phyloP scores from a whole-genome alignment of 805 yeast species.

The Sugiyamaella mastotermitis region DNA sequence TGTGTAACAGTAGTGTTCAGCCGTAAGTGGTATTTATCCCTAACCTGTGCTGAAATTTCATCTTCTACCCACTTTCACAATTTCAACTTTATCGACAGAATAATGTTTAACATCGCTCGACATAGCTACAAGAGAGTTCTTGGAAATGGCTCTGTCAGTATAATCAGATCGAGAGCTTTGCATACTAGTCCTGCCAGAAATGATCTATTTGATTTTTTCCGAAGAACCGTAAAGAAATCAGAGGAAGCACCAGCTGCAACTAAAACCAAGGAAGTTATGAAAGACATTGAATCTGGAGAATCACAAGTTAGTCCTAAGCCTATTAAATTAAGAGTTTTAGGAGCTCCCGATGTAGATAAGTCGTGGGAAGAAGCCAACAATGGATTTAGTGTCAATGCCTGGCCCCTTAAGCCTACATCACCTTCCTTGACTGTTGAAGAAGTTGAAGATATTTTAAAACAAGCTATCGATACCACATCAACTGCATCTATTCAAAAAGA shows the following conservation, averaged over 20 bases:
- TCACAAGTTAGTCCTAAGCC: constrained; percentile 6
- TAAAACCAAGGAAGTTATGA: constrained; percentile 20
- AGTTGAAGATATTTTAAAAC: constrained; percentile 9
- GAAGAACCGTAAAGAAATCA: constrained; percentile 10
- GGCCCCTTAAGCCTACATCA: constrained; percentile 25
- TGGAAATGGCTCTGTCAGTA: no score
- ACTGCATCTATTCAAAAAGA: constrained; percentile 1
- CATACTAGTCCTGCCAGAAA: constrained; percentile 1
- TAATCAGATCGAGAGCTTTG: no score
- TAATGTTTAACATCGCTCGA: no score
- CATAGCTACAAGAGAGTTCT: no score
- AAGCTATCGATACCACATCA: background rate
- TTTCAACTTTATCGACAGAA: no score
- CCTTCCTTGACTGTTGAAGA: constrained; percentile 17
- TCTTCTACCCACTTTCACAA: no score
- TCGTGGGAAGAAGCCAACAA: constrained; percentile 15
- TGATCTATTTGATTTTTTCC: constrained; percentile 18
- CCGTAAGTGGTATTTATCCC: no score
- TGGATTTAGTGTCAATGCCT: constrained; percentile 23
- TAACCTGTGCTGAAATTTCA: no score
- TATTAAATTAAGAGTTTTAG: constrained; percentile 20
- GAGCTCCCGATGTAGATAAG: constrained; percentile 15
- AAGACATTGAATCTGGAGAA: constrained; percentile 11
- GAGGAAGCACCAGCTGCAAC: constrained; percentile 7
- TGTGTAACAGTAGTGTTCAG: no score